phyloP scores from a whole-genome alignment of 495 filamentous ascomycete genomes.

The Platismatia glauca region DNA sequence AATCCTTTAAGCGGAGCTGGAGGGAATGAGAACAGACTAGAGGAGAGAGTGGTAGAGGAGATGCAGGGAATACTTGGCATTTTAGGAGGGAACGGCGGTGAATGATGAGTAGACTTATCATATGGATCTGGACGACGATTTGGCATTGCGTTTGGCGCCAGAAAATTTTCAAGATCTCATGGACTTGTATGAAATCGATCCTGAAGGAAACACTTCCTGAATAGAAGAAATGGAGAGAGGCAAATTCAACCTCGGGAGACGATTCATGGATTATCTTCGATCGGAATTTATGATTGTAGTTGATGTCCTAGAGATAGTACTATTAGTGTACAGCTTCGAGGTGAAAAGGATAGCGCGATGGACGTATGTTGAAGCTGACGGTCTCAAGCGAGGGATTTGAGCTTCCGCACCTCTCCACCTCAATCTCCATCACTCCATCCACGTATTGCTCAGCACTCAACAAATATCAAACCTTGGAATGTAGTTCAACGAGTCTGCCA shows the following conservation, averaged over 20 bases:
- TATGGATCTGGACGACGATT: neutral
- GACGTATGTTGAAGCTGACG: no score
- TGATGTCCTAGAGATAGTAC: neutral
- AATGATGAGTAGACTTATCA: neutral
- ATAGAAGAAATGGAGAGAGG: neutral
- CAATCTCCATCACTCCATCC: neutral
- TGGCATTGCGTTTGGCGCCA: neutral
- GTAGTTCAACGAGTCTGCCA: neutral
- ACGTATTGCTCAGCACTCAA: neutral
- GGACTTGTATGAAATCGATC: no score
- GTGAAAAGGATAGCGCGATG: neutral
- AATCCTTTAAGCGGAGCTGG: slow-evolving; percentile 33
- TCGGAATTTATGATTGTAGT: neutral
- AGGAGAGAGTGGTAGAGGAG: slow-evolving; percentile 63
- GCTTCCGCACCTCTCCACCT: neutral
- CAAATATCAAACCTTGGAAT: neutral
- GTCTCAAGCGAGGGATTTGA: neutral
- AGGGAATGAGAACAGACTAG: slow-evolving; percentile 50
- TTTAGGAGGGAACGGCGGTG: slow-evolving; percentile 8
- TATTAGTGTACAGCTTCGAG: no score
- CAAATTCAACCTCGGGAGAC: neutral
- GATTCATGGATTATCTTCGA: neutral
- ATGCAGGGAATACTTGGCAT: slow-evolving; percentile 31
- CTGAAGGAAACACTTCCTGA: neutral
- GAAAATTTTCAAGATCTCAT: neutral